Conservation (phyloP, 1,139 yeast species). For the Kurtzmaniella quercitrusa region DNA sequence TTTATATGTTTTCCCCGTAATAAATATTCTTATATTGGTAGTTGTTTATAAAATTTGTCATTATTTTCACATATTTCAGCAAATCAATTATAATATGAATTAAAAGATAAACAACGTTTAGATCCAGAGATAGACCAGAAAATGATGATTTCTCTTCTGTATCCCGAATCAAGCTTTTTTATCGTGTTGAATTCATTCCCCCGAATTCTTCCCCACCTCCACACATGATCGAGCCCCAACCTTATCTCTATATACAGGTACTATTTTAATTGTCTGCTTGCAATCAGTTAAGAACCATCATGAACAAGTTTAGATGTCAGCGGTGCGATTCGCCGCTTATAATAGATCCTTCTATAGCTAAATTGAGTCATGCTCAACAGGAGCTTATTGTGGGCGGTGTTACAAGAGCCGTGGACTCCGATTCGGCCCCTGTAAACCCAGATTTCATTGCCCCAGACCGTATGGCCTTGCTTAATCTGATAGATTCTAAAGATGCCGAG, state of each 20-base stretch:
- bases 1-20: too few species aligned
- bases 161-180: too few species aligned
- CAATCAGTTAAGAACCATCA: background rate
- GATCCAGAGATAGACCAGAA: too few species aligned
- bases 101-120: too few species aligned
- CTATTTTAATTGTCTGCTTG: background rate
- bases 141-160: too few species aligned
- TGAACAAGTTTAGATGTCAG: conserved; percentile 19
- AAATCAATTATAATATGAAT: too few species aligned
- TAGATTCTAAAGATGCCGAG: conserved; percentile 16
- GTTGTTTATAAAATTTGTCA: too few species aligned
- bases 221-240: too few species aligned
- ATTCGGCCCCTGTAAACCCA: conserved; percentile 20
- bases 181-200: too few species aligned
- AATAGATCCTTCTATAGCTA: conserved; percentile 27
- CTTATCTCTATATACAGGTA: background rate
- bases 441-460: conserved; percentile 33
- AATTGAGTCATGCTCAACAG: conserved; percentile 30
- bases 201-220: too few species aligned
- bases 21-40: too few species aligned
- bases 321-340: conserved; percentile 30
- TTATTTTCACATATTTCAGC: too few species aligned
- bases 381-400: conserved; percentile 25
- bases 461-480: conserved; percentile 22
- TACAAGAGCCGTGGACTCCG: conserved; percentile 10